Base-by-base conservation (phyloP, 1,284 basidiomycete genomes). In the Apiotrichum laibachii region DNA sequence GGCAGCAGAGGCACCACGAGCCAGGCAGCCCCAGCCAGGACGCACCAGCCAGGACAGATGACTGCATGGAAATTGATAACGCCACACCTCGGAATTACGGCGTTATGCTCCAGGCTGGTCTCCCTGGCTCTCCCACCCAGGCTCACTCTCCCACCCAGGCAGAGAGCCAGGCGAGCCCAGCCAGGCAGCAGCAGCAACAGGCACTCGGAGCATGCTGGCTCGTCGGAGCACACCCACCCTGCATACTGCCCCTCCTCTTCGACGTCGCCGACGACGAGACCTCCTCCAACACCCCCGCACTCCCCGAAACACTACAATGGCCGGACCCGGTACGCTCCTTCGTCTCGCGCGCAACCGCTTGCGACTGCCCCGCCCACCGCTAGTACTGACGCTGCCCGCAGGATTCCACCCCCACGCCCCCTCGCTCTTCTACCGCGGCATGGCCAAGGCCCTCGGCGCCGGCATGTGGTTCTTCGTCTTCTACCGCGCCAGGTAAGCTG, bases 401-500 rank as follows among this genome's bases (percentile, higher is more conserved):
- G 90, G 89, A 69, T 93, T 92, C 72, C 82, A 91, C 77, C 90
- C 90, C 44, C 90, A 91, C 76, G 82, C 91, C 43, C 89, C 90
- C 44, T 86, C 88, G 22, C 82, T 86, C 69, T 84, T 83, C 71
- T 85, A 92, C 79, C 85, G 84, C 62, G 85, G 91, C 75, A 82
- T 93, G 39, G 85, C 88, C 44, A 93, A 92, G 79, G 85, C 85
- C 53, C 82, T 95, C 58, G 92, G 92, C 59, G 92, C 91, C 42
- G 85, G 86, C 45, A 95, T 95, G 92, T 95, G 91, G 91, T 95
- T 95, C 85, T 96, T 93, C 83, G 90, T 95, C 77, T 94, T 95
- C 82, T 95, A 94, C 80, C 86, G 91, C 61, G 87, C 89, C 65
- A 83, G 91, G 91, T 93, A 71, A 76, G 88, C 10, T 21, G 26